Base-by-base conservation (phyloP, 441 rosid species). In the Isatis lusitanica region DNA sequence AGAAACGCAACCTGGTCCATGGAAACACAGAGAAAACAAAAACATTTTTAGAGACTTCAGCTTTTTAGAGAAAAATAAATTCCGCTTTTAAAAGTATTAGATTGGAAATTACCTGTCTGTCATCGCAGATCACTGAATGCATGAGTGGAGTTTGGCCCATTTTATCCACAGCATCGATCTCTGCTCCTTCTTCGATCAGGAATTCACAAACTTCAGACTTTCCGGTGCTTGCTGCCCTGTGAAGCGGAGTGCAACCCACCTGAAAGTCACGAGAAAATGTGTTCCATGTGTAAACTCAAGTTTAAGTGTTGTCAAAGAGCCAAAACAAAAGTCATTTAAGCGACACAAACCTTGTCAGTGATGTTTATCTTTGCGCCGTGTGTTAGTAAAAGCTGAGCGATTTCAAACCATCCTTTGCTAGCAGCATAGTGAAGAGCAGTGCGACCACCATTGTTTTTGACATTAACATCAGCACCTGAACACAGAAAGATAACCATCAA, bases 361-460 rank as follows among this genome's bases (percentile, higher is more conserved):
- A 69, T 44, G 75, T 94, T 87, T 46, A 90, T 73, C 68, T 86
- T 89, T 66, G 94, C 94, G 8, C 92, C 84, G 4, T 77, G 87
- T 12, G 87, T 67, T 48, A 94, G 77, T 67, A 94, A 75, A 85
- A 82, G 75, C 69, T 88, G 87, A 66, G 95, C 94, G 35, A 94
- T 79, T 65, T 89, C 81, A 73, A 80, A 42, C 85, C 88, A 68
- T 53, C 97, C 97, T 84, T 92, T 92, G 85, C 98, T 94, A 51
- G 98, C 97, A 48, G 97, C 96, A 83, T 94, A 92, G 74, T 94
- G 98, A 75, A 94, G 94, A 51, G 97, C 97, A 57, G 90, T 77
- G 2, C 91, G 92, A 17, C 96, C 96, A 16, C 96, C 97, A 30
- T 83, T 82, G 76, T 90, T 94, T 74, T 84, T 89, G 55, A 84